Evolutionary conservation across 139 green algal species (phyloP).

Genomic region (Dunaliella sp.): DNA sequence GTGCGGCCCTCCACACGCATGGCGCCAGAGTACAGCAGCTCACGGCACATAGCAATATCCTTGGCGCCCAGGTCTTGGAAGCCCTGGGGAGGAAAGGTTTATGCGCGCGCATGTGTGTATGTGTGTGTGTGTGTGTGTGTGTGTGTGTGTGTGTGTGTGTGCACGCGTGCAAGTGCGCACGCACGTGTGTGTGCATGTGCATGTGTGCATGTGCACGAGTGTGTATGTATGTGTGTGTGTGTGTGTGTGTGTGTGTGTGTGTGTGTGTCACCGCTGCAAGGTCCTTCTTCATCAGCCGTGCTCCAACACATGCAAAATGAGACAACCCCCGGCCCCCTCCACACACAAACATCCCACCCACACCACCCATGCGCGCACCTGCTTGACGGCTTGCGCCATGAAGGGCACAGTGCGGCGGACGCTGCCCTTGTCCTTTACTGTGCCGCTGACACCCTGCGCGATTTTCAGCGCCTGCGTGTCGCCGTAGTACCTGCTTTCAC

Average conservation of each 20-base stretch:
- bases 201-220: too few relatives aligned
- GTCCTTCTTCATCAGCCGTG: too few relatives aligned
- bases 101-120: background rate
- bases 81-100: constrained; percentile 3
- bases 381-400: constrained; percentile 50
- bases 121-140: constrained; percentile 1
- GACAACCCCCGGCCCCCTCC: too few relatives aligned
- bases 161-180: too few relatives aligned
- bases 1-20: constrained; percentile 82
- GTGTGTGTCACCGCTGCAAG: too few relatives aligned
- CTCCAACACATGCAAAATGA: too few relatives aligned
- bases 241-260: too few relatives aligned
- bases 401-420: constrained; percentile 66
- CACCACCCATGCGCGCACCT: too few relatives aligned
- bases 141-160: constrained; percentile 8
- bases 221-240: too few relatives aligned
- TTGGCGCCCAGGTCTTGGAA: constrained; percentile 77
- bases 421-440: constrained; percentile 92
- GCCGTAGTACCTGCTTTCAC: constrained; percentile 86
- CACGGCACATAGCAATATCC: constrained; percentile 51
- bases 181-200: too few relatives aligned
- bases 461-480: constrained; percentile 95
- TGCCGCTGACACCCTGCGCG: constrained; percentile 92
- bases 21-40: constrained; percentile 56
- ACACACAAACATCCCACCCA: too few relatives aligned